Base-by-base conservation (phyloP, 2,329 filamentous ascomycete species). In the Ambrosiella beaveri region DNA sequence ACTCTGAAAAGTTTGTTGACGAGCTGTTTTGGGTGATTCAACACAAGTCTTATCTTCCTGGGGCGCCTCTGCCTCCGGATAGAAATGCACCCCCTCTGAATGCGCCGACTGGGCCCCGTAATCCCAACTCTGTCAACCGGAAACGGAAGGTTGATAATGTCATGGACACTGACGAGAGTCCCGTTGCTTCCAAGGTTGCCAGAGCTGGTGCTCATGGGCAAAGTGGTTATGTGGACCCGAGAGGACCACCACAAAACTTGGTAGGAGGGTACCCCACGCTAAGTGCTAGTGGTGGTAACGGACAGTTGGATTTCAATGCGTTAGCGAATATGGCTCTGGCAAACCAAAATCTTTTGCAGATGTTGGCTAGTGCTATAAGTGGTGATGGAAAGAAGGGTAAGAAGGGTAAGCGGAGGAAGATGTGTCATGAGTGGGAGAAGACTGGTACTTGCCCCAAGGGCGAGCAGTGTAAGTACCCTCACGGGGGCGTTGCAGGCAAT, bases 1-100 rank as follows among this genome's bases (percentile, higher is more conserved):
- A 50, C 35, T 50, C 55, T 13, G 35, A 36, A 39, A 47, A 56
- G 35, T 58, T 58, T 12, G 37, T 85, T 35, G 70, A 79, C 62
- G 80, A 86, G 63, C 72, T 86, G 17, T 80, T 87, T 64, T 66
- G 74, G 41, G 76, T 77, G 1, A 73, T 87, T 58, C 69, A 75
- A 49, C 75, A 75, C 64, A 80, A 76, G 63, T 72, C 73, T 7
- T 81, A 79, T 65, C 65, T 77, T 1, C 77, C 76, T 1, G 75
- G 74, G 38, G 72, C 71, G 15, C 64, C 66, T 44, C 70, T 70
- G 45, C 68, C 70, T n/a, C 69, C 47, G 8, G 44, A n/a, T 13
- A 27, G 35, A 11, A 50, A 47, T 35, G 50, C 39, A 9, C 57
- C 57, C 1, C 58, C 58, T 6, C 8, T 44, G 4, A 40, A 57